Base-by-base conservation (phyloP, 1,139 yeast species). In the Pichia sp. region DNA sequence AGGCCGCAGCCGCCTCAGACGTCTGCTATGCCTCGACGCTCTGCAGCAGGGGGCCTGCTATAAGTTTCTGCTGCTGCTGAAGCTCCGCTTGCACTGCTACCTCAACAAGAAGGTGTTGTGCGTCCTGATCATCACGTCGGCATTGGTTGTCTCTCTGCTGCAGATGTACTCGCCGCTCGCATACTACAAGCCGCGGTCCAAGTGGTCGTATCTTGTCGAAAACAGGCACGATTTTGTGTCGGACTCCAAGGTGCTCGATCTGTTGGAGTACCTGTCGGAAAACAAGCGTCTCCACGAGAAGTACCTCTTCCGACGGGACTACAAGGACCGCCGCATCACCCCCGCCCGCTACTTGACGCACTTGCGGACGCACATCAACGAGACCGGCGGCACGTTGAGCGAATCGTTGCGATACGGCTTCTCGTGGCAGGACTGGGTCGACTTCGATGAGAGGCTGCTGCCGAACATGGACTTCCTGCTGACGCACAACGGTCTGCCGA, bases 351-450 rank as follows among this genome's bases (percentile, higher is more conserved):
- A 55, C 30, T 15, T 55, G 11, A 47, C 50, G 29, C 13, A 47
- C 8, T 38, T 55, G 6, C 11, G 30, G 11, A 15, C 44, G n/a
- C 31, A 41, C 15, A 26, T 55, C 5, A 13, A 10, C n/a, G 16
- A 36, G 8, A 10, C 16, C 8, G n/a, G 23, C n/a, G 34, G 46
- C 16, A 19, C 13, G 5, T 30, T 55, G 36, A 8, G 48, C 13
- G 34, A 29, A 6, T 26, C 52, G 4, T 59, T 61, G 29, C 45
- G 43, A 16, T 30, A 64, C 1, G 59, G 61, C 0, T 67, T 67
- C 54, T 53, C 57, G 11, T 67, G 71, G 71, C 41, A 50, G 10
- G 65, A 64, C 49, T 67, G 71, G 71, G 52, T 64, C 10, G 60
- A 66, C 56, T 51, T 66, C 49, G 61, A 63, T 36, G 50, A 53